phyloP scores from a whole-genome alignment of 192 early-diverging fungal species.

The Podila verticillata region DNA sequence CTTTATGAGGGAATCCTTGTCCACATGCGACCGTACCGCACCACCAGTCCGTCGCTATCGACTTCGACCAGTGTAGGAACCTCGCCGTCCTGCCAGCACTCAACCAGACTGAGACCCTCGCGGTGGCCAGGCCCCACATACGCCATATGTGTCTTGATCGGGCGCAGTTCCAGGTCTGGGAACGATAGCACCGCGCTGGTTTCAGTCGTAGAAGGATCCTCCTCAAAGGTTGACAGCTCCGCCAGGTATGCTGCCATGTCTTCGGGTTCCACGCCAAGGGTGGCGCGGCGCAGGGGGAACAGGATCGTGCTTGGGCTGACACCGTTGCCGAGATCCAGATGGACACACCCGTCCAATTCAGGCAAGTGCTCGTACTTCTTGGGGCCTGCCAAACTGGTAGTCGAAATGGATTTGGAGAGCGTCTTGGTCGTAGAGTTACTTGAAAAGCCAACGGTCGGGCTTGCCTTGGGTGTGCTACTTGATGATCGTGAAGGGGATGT shows the following conservation, averaged over 20 bases:
- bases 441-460: constrained; percentile 5
- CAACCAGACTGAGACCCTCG: constrained; percentile 14
- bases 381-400: constrained; percentile 22
- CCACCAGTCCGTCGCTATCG: constrained; percentile 29
- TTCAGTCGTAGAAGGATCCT: constrained; percentile 22
- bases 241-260: constrained; percentile 33
- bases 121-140: constrained; percentile 30
- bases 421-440: constrained; percentile 4
- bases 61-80: constrained; percentile 11
- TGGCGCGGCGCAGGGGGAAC: constrained; percentile 16
- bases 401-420: constrained; percentile 18
- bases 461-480: constrained; percentile 8
- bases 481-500: constrained; percentile 4
- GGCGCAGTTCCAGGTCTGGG: constrained; percentile 25
- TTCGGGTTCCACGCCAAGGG: constrained; percentile 27
- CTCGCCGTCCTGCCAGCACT: constrained; percentile 43
- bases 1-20: constrained; percentile 34
- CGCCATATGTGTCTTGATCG: constrained; percentile 19
- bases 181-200: constrained; percentile 32
- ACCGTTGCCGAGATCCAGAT: constrained; percentile 37
- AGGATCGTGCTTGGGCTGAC: constrained; percentile 38
- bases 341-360: constrained; percentile 30
- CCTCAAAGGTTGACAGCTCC: constrained; percentile 14
- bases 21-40: constrained; percentile 24
- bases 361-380: constrained; percentile 43